phyloP scores from a whole-genome alignment of 331 rosid species.

The Arachis monticola region DNA sequence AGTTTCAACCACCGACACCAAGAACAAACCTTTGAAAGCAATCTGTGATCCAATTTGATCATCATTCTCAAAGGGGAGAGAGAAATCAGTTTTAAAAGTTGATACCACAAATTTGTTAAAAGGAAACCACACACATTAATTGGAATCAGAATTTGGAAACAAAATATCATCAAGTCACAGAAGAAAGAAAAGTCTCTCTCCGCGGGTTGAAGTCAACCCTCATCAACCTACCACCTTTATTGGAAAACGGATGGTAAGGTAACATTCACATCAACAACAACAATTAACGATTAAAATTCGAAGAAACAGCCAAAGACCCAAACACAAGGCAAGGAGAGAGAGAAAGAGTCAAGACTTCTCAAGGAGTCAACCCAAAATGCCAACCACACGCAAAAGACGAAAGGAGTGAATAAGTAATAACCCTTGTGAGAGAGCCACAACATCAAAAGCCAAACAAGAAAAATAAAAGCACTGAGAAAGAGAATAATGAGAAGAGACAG shows the following conservation, averaged over 20 bases:
- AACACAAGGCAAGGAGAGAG: neutral
- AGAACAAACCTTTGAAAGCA: constrained; percentile 9
- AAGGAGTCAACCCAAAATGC: constrained; percentile 58
- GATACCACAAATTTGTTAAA: constrained; percentile 29
- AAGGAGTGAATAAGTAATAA: constrained; percentile 21
- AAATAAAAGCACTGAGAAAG: constrained; percentile 30
- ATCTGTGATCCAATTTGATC: constrained; percentile 37
- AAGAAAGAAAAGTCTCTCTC: constrained; percentile 39
- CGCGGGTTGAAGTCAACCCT: constrained; percentile 64
- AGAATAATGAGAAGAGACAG: neutral
- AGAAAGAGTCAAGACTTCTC: constrained; percentile 30
- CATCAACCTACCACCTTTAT: constrained; percentile 78
- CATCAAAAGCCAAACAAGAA: neutral
- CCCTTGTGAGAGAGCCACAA: constrained; percentile 17
- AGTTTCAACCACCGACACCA: constrained; percentile 8
- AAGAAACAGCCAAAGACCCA: constrained; percentile 23
- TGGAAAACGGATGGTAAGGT: constrained; percentile 29
- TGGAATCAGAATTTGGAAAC: constrained; percentile 35
- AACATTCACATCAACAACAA: constrained; percentile 33
- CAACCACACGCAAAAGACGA: constrained; percentile 38
- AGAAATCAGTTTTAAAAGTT: neutral
- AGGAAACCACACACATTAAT: constrained; percentile 37
- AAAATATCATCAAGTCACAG: constrained; percentile 32
- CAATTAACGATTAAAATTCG: constrained; percentile 13
- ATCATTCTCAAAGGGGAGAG: constrained; percentile 7